Evolutionary conservation across 2,329 filamentous ascomycete genomes (phyloP), one percentile per base, ranked within the genome.

Genomic region (Rutstroemia sp.): DNA sequence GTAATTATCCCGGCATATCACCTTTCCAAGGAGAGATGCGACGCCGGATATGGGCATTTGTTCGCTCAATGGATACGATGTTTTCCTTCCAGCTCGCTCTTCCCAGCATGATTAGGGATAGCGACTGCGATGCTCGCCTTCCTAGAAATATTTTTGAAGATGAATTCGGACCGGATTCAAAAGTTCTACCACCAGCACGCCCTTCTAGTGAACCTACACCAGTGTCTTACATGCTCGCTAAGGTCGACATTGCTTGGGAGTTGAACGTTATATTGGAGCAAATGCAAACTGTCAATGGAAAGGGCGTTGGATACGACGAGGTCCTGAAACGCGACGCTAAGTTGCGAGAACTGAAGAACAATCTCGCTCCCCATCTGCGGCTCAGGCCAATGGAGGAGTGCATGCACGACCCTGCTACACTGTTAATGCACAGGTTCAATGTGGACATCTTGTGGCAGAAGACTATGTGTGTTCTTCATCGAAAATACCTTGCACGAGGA

Each of bases 401-500:
- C 44, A 85, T 82, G 4, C 78, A 84, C 48, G 92, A 96, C 65
- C 85, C 95, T 17, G 84, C 94, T 70, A 88, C 89, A 25, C 80
- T 94, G 58, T 85, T 96, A 57, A 87, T 95, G 75, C 87, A 92
- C 51, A 84, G 92, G 27, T 92, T 91, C 68, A 88, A 87, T 56
- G 75, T 96, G 34, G 89, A 94, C 60, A 86, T 94, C 50, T 74
- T 96, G 5, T 95, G 91, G 68, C 84, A 95, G 61, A 96, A 95
- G 73, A 88, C 91, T 17, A 80, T 95, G 65, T 95, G 90, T 65
- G 81, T 96, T 21, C 79, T 99, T 40, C 94, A 99, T 70, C 82
- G 91, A 51, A 91, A 91, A 61, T 96, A 94, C 69, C 79, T 96
- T 57, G 77, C 82, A n/a, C 82, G 85, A 58, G 88, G 91, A 5